Percentiles rank a stretch among this genome's conserved stretches.
Conservation (phyloP, 2,329 filamentous ascomycete genomes). For the Raffaelea ambrosiae region DNA sequence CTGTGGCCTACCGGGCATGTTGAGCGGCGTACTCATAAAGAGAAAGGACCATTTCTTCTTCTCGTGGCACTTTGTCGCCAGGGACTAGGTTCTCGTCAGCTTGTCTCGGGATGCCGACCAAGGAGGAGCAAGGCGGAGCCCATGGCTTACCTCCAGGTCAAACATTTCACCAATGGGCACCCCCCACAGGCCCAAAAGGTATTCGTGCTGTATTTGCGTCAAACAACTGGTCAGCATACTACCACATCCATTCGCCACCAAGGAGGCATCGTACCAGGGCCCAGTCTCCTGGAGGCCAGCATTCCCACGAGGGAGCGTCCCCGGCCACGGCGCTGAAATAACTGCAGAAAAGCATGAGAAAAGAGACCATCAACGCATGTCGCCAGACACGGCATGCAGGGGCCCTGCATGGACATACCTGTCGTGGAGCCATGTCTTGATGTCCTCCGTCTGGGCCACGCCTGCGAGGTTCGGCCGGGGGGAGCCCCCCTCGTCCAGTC, state of each 20-base stretch:
- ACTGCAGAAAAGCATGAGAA: conserved; percentile 52
- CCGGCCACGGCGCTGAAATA: conserved; percentile 49
- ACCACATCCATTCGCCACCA: too few relatives aligned
- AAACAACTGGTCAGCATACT: too few relatives aligned
- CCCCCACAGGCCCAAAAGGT: conserved; percentile 41
- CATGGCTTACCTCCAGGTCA: conserved; percentile 45
- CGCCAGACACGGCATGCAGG: too few relatives aligned
- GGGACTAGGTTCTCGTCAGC: too few relatives aligned
- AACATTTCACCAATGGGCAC: conserved; percentile 47
- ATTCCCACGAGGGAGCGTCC: background rate
- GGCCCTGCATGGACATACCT: too few relatives aligned
- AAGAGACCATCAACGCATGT: too few relatives aligned
- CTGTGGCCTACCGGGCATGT: conserved; percentile 31
- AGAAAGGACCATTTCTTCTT: conserved; percentile 50
- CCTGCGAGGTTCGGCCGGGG: conserved; percentile 26
- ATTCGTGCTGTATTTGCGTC: conserved; percentile 40
- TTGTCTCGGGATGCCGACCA: too few relatives aligned
- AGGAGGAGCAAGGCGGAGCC: too few relatives aligned
- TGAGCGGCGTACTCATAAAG: conserved; percentile 50
- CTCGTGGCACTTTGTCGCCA: conserved; percentile 43
- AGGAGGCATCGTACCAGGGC: too few relatives aligned
- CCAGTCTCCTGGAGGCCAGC: too few relatives aligned
- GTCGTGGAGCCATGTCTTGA: conserved; percentile 60
- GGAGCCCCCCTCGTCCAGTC: conserved; percentile 21
- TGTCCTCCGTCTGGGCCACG: conserved; percentile 33